Evolutionary conservation across 2,329 filamentous ascomycete genomes (phyloP), one percentile per base, ranked within the genome.

Genomic region (Fusarium hainanense): DNA sequence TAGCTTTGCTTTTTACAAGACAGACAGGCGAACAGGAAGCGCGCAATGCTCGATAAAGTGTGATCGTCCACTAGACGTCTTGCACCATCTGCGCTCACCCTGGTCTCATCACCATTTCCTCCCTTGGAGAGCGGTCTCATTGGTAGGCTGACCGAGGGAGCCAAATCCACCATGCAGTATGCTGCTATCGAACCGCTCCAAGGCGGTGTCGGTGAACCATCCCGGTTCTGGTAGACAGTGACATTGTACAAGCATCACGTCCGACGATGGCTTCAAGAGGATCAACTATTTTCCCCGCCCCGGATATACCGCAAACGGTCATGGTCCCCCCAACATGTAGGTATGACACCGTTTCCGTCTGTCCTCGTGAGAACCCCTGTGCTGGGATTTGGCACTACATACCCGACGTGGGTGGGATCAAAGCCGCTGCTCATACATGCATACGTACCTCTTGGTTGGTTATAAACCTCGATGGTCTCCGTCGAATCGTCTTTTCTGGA

Each of bases 181-280:
- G 73, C 73, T 71, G 72, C 72, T 71, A 75, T 75, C 65, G 69
- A 75, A 58, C 68, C 70, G 73, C 73, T 71, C 30, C 57, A 66
- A 63, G 72, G 72, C 73, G 72, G 73, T 75, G 73, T 75, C 73
- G 73, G 73, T 75, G 73, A 75, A 72, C 66, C 69, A 71, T 66
- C 70, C 73, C 61, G 48, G 70, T 68, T 71, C 69, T 74, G 56
- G 73, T 63, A 67, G 63, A 54, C 61, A 73, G 69, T 69, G 70
- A 66, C 74, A 74, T 74, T 75, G 70, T 75, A 73, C 66, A 61
- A 69, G 65, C 70, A 74, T 68, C 61, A 58, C 54, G 66, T 74
- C 57, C 70, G 63, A 71, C 70, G 72, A 74, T 74, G 69, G 58
- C 73, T 74, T 75, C 73, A 74, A 54, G 73, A 64, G 73, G 73